A percentile compares a stretch with the other conserved stretches of the same genome.
phyloP scores from a whole-genome alignment of 805 yeast species.

The Yamadazyma paraphyllophila region DNA sequence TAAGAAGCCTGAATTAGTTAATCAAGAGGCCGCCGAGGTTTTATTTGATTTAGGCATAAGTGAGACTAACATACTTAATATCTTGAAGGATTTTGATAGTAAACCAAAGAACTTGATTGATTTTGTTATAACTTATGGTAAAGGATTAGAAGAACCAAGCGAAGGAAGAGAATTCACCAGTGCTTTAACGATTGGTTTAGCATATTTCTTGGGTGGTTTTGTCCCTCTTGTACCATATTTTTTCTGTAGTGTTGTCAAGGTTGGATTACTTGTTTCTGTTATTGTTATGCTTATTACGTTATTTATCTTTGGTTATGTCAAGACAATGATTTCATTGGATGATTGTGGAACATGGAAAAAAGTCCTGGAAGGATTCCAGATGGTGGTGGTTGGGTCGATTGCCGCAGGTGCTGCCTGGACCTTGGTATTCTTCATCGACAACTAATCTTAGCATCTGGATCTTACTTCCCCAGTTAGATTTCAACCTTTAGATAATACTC shows the following conservation, averaged over 20 bases:
- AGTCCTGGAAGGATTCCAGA: conserved; percentile 78
- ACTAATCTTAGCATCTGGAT: conserved; percentile 8
- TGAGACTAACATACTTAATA: conserved; percentile 68
- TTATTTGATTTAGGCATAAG: conserved; percentile 71
- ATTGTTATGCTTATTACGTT: conserved; percentile 82
- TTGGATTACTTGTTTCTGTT: conserved; percentile 73
- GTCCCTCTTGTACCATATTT: conserved; percentile 90
- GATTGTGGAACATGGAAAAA: conserved; percentile 62
- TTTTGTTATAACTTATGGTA: conserved; percentile 82
- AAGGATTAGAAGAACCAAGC: conserved; percentile 94
- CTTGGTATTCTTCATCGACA: conserved; percentile 72
- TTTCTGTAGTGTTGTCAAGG: conserved; percentile 69
- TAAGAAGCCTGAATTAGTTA: conserved; percentile 60
- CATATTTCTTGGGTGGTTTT: conserved; percentile 90
- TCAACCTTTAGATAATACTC: no score
- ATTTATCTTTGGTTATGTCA: conserved; percentile 81
- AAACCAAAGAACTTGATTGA: conserved; percentile 78
- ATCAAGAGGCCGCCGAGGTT: conserved; percentile 78
- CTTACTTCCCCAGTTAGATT: no score
- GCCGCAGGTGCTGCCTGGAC: conserved; percentile 98
- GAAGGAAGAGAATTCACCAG: conserved; percentile 85
- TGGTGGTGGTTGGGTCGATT: conserved; percentile 93
- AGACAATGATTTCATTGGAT: conserved; percentile 78
- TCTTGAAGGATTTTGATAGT: conserved; percentile 75
- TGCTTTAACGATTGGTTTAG: conserved; percentile 85